These are phyloP conservation scores for Cordyceps tenuipes DNA, from an alignment of 2,329 filamentous ascomycete species.

Conservation along the genomic window DNA sequence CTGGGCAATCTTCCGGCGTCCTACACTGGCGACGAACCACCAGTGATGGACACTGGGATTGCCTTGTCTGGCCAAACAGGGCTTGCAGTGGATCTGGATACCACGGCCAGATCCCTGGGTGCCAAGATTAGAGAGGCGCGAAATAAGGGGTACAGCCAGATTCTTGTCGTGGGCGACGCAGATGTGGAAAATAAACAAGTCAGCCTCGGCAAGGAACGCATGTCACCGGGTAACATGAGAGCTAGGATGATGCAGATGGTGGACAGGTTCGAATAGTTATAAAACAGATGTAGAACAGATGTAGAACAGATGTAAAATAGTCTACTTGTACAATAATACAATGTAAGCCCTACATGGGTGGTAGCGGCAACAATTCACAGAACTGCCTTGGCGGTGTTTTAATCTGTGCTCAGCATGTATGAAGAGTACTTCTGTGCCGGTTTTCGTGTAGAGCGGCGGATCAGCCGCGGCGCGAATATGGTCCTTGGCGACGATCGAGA, in stretches of 20 bases:
- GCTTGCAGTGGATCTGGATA: constrained; percentile 63
- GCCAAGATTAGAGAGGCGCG: constrained; percentile 69
- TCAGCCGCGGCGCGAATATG: constrained; percentile 1
- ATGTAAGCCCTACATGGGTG: neutral
- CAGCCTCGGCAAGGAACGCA: constrained; percentile 30
- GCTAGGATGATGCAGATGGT: constrained; percentile 37
- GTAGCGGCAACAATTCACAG: neutral
- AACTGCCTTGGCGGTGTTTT: neutral
- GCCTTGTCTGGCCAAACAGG: constrained; percentile 45
- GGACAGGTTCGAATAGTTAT: constrained; percentile 37
- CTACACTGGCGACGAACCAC: constrained; percentile 27
- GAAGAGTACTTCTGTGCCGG: neutral
- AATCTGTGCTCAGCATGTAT: neutral
- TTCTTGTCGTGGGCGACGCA: constrained; percentile 62
- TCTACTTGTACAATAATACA: neutral
- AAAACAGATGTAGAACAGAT: constrained; percentile 3
- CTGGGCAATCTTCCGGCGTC: constrained; percentile 34
- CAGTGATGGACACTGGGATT: constrained; percentile 26
- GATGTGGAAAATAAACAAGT: constrained; percentile 54
- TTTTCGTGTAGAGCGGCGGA: neutral
- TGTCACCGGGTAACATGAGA: constrained; percentile 38
- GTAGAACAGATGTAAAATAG: constrained; percentile 8
- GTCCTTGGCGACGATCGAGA: neutral
- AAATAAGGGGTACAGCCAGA: constrained; percentile 61
- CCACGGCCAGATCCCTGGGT: constrained; percentile 50